Base-by-base conservation (phyloP, 805 yeast genomes). In the Pichia phayaonensis region DNA sequence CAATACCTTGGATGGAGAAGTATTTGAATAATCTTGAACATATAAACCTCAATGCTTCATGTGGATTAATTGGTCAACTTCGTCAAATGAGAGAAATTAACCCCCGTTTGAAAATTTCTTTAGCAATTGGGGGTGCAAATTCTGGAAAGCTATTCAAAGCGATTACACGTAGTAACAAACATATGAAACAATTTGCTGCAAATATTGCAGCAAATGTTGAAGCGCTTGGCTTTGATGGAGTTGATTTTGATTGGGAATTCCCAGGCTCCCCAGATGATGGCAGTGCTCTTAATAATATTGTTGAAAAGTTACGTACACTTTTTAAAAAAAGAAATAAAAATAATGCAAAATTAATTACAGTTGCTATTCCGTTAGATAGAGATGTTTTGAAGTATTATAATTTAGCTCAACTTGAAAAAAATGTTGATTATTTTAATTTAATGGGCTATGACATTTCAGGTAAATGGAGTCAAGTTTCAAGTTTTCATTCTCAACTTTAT, bases 171-270 rank as follows among this genome's bases (percentile, higher is more conserved):
- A 57, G 61, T 38, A 47, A 44, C 1, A 16, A 31, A 2, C 64
- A 66, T 22, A 54, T 82, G 8, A 60, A 62, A 1, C 61, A 42
- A 0, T 87, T 90, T 63, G 76, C 81, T 2, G 46, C 60, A 1
- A 72, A 84, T 0, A 69, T 81, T 0, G 70, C 78, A 0, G 63
- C 66, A 0, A 64, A 77, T 23, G 71, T 88, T 63, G 50, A 65
- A 2, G 66, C 72, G 42, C 77, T 79, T 61, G 83, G 85, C 0
- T 82, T 94, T 60, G 97, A 94, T 64, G 98, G 99, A 0, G 70
- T 92, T 44, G 98, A 94, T 65, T 69, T 92, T 27, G 99, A 92
- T 67, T 92, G 97, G 97, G 99, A 92, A 66, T 92, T 82, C 60
- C 96, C 97, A 8, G 20, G 29, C 8, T 23, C 41, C 41, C 59